These are phyloP conservation scores for Penicillium sp. DNA, from an alignment of 2,329 filamentous ascomycete genomes.

Conservation along the genomic window DNA sequence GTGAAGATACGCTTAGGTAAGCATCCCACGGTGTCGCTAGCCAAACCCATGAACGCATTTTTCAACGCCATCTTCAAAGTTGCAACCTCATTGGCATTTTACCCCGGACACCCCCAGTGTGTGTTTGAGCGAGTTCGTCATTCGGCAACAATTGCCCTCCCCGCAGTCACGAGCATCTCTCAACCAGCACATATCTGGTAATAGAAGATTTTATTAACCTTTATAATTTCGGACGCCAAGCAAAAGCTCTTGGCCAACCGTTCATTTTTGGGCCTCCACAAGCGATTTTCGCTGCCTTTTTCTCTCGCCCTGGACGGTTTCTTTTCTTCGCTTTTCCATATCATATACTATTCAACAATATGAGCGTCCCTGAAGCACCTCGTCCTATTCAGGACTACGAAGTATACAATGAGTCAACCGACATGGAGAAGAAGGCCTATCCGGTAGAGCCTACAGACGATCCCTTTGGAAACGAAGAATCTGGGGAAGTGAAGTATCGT, in stretches of 20 bases:
- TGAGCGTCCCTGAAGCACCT: conserved; percentile 16
- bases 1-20: conserved; percentile 10
- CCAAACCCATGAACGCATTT: background rate
- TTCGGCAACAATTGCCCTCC: background rate
- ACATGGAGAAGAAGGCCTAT: conserved; percentile 19
- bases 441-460: conserved; percentile 24
- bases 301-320: conserved; percentile 9
- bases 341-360: conserved; percentile 5
- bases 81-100: conserved; percentile 2
- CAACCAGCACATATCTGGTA: background rate
- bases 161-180: background rate
- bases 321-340: background rate
- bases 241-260: conserved; percentile 19
- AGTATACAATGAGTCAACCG: conserved; percentile 17
- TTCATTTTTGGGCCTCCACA: conserved; percentile 18
- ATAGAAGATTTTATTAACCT: conserved; percentile 2
- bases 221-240: conserved; percentile 17
- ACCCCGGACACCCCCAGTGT: background rate
- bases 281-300: conserved; percentile 12
- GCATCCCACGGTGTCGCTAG: background rate
- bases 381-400: conserved; percentile 15
- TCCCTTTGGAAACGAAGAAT: conserved; percentile 39
- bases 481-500: conserved; percentile 49
- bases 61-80: background rate
- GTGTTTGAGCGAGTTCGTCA: background rate